Conservation (phyloP, 495 filamentous ascomycete genomes). For the Tricharina praecox region DNA sequence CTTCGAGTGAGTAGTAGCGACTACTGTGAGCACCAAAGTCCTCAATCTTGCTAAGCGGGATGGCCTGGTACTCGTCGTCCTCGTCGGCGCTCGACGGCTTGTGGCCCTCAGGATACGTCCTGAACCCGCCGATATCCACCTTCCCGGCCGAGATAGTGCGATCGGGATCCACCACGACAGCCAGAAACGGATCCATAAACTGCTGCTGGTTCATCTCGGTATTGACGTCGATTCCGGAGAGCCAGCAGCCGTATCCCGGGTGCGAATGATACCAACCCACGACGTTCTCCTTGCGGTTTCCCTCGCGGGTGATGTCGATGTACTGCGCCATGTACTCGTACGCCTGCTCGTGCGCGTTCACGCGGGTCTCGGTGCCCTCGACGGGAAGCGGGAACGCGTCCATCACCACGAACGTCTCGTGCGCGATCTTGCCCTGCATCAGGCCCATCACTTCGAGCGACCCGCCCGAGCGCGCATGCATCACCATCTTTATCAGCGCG, state of each 20-base stretch:
- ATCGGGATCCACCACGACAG: constrained; percentile 94
- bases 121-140: constrained; percentile 93
- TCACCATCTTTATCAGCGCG: constrained; percentile 96
- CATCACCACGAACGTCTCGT: constrained; percentile 75
- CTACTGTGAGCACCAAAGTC: constrained; percentile 89
- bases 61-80: constrained; percentile 47
- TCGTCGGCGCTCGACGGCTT: constrained; percentile 36
- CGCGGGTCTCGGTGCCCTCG: constrained; percentile 92
- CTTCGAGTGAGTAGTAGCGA: constrained; percentile 77
- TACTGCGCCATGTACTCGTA: constrained; percentile 94
- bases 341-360: constrained; percentile 87
- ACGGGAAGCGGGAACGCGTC: constrained; percentile 91
- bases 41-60: constrained; percentile 79
- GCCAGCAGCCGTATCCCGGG: constrained; percentile 96
- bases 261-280: constrained; percentile 98
- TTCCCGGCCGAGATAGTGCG: constrained; percentile 87
- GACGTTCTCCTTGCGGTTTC: constrained; percentile 65
- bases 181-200: constrained; percentile 76
- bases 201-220: constrained; percentile 73
- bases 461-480: constrained; percentile 90
- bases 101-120: constrained; percentile 71
- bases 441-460: constrained; percentile 92
- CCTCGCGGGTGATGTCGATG: constrained; percentile 54
- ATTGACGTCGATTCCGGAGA: constrained; percentile 83
- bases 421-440: constrained; percentile 87